Conservation (phyloP, 1,139 yeast genomes). For the Saccharomyces hybrid region DNA sequence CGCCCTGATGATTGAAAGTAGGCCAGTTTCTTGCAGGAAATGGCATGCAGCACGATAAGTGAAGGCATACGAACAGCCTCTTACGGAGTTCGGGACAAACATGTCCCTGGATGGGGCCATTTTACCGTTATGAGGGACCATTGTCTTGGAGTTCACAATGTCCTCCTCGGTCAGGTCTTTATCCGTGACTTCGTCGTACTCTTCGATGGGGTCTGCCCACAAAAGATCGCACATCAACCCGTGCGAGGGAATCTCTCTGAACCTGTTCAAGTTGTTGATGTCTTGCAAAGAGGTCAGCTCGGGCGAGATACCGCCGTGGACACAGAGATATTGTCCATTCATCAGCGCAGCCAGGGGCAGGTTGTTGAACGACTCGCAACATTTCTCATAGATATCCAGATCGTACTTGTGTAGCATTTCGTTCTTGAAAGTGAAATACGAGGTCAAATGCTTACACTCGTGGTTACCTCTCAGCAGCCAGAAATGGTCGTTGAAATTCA, state of each 20-base stretch:
- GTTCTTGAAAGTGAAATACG: conserved; percentile 84
- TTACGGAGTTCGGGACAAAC: conserved; percentile 62
- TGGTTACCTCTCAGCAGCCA: conserved; percentile 92
- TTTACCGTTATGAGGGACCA: not conserved
- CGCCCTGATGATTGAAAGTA: conserved; percentile 81
- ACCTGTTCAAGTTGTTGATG: conserved; percentile 62
- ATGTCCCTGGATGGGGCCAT: conserved; percentile 25
- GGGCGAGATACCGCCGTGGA: conserved; percentile 95
- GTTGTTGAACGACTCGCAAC: conserved; percentile 75
- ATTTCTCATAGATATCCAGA: conserved; percentile 57
- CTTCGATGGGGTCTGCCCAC: conserved; percentile 95
- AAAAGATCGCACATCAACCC: conserved; percentile 92
- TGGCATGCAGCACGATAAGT: conserved; percentile 79
- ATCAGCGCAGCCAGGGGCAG: conserved; percentile 89
- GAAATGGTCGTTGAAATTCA: conserved; percentile 67
- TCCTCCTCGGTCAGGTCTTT: conserved; percentile 30
- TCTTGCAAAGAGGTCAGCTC: conserved; percentile 69
- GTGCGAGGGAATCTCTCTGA: conserved; percentile 87
- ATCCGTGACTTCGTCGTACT: conserved; percentile 66
- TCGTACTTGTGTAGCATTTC: conserved; percentile 89
- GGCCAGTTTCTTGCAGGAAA: conserved; percentile 71
- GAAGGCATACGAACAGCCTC: conserved; percentile 92
- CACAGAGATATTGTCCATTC: conserved; percentile 93
- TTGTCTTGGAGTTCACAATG: not conserved
- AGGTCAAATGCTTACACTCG: conserved; percentile 90